Percentiles rank a stretch among this genome's conserved stretches.
Evolutionary conservation across 2,329 filamentous ascomycete genomes (phyloP).

Genomic region (Xylariaceae sp.): DNA sequence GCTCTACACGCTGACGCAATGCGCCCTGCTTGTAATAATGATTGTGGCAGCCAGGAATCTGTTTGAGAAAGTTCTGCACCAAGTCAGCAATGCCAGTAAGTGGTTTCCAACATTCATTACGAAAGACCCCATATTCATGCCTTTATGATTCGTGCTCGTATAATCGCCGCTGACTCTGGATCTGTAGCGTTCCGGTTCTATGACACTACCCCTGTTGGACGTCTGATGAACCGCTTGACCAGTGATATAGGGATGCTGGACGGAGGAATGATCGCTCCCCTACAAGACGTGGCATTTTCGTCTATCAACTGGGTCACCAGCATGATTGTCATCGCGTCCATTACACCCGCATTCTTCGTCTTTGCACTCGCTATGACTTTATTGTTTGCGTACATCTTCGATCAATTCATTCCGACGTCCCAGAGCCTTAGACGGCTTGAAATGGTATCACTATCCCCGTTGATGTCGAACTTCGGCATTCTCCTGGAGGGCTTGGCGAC

Average conservation of each 20-base stretch:
- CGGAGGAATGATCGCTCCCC: slow-evolving; percentile 71
- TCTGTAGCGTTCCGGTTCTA: slow-evolving; percentile 71
- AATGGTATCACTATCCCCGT: slow-evolving; percentile 80
- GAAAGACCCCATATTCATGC: not conserved
- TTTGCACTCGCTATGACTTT: slow-evolving; percentile 64
- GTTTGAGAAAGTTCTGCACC: slow-evolving; percentile 66
- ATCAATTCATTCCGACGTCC: slow-evolving; percentile 73
- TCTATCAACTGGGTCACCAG: slow-evolving; percentile 67
- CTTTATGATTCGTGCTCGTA: too few relatives aligned
- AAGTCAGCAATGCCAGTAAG: slow-evolving; percentile 63
- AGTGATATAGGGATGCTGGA: slow-evolving; percentile 88
- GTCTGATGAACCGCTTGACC: slow-evolving; percentile 87
- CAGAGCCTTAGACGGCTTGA: slow-evolving; percentile 79
- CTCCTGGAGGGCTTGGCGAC: slow-evolving; percentile 81
- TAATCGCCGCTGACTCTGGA: not conserved
- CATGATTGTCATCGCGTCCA: slow-evolving; percentile 70
- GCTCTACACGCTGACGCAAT: slow-evolving; percentile 55
- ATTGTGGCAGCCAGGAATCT: slow-evolving; percentile 72
- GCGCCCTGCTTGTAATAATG: slow-evolving; percentile 69
- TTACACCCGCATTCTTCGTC: slow-evolving; percentile 70
- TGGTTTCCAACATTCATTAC: not conserved
- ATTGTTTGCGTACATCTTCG: slow-evolving; percentile 68
- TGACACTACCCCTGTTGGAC: slow-evolving; percentile 81
- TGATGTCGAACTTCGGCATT: slow-evolving; percentile 90
- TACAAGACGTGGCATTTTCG: slow-evolving; percentile 66